These are phyloP conservation scores for Thuidium tamariscinum DNA, from an alignment of 225 moss, liverwort and hornwort species.

Conservation along the genomic window DNA sequence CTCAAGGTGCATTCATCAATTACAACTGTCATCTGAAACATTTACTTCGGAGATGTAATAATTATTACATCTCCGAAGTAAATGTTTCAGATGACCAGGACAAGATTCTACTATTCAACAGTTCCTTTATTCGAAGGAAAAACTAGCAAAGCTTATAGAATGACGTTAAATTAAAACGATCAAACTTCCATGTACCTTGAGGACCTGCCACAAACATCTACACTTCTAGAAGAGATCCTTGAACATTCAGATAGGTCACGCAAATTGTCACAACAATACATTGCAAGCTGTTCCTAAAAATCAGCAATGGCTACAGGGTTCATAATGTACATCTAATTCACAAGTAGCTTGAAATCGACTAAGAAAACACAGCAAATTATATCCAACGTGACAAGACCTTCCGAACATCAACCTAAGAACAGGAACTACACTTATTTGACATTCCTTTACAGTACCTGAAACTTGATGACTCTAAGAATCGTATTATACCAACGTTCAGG, in stretches of 20 bases:
- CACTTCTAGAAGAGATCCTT: background rate
- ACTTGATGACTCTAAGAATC: background rate
- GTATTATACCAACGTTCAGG: background rate
- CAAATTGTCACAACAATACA: constrained; percentile 5
- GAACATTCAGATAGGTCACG: background rate
- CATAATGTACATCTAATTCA: constrained; percentile 10
- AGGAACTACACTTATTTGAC: background rate
- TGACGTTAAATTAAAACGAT: background rate
- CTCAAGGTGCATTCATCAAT: background rate
- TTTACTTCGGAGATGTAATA: too few species aligned
- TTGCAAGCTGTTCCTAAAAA: constrained; percentile 7
- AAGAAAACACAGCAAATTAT: background rate
- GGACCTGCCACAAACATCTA: background rate
- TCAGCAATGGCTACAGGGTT: background rate
- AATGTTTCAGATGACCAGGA: background rate
- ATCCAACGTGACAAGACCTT: background rate
- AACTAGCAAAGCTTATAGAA: background rate
- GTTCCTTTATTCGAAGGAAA: background rate
- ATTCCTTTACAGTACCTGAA: background rate
- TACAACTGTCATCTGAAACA: background rate
- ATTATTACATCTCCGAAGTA: background rate
- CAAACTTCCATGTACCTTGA: background rate
- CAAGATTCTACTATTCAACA: background rate
- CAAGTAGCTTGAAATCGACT: background rate
- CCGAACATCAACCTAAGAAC: background rate